Evolutionary conservation across 345 rosid species (phyloP).

Genomic region (Pistacia vera): DNA sequence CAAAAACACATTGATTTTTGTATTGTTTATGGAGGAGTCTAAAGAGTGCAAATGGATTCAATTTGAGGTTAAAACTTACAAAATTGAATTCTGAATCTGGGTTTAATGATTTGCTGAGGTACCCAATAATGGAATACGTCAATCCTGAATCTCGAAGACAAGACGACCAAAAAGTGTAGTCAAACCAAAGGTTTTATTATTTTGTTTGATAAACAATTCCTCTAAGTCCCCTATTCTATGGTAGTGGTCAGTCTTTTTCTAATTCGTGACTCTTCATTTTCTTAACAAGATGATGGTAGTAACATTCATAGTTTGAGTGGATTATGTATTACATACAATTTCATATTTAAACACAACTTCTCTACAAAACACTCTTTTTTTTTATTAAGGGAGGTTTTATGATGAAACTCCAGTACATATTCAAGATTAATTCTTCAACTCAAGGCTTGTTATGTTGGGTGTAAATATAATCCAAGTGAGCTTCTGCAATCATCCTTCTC

Average conservation of each 20-base stretch:
- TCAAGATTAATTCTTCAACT: not conserved
- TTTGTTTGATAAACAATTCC: not conserved
- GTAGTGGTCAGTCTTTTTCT: too few species aligned
- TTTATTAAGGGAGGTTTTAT: too few species aligned
- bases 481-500: slow-evolving; percentile 69
- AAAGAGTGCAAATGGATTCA: not conserved
- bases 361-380: not conserved
- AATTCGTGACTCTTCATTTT: not conserved
- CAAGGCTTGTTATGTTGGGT: slow-evolving; percentile 65
- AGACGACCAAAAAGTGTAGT: too few species aligned
- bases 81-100: not conserved
- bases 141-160: too few species aligned
- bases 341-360: not conserved
- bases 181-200: not conserved
- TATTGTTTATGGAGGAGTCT: not conserved
- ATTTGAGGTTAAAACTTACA: not conserved
- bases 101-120: too few species aligned
- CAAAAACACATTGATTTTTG: too few species aligned
- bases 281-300: not conserved
- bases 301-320: not conserved
- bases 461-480: slow-evolving; percentile 88
- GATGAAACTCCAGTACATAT: not conserved
- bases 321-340: not conserved
- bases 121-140: too few species aligned
- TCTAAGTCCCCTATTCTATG: not conserved